Evolutionary conservation across 1,284 basidiomycete species (phyloP), one percentile per base, ranked within the genome.

Genomic region (Irpex sp.): DNA sequence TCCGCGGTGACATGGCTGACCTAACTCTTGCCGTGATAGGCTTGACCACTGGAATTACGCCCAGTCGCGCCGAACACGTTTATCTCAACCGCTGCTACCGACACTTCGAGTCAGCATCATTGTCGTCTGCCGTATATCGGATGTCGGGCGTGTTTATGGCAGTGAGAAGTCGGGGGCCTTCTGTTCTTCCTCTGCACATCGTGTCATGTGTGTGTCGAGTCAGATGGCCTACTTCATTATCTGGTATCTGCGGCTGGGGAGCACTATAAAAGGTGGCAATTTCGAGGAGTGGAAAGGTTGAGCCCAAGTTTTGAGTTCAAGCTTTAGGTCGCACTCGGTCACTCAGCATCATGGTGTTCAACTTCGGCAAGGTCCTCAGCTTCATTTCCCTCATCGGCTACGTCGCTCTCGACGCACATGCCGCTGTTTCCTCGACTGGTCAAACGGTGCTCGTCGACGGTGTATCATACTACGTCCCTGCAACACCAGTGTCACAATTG

Each of bases 401-500:
- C 21, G 2, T 13, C 49, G 34, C 9, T 21, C 21, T 56, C 26
- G 54, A 36, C 8, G n/a, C 54, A 11, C 13, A 8, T 8, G 54
- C 54, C 9, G 54, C 54, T 11, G 59, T 65, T 26, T 17, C 57
- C 13, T 52, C 64, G 4, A 62, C 67, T 0, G 71, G 73, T 4
- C 61, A 63, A 55, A 74, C 73, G 2, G 62, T 75, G 8, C 63
- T 64, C 4, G 61, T 75, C 9, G 70, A 67, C 31, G 62, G 60
- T 17, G 55, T 71, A 55, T 65, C 72, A 19, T 75, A 74, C 68
- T 73, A 70, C 58, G 68, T 71, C 1, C 68, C 72, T 0, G 66
- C 71, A 1, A 60, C 66, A 1, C 72, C 73, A 4, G 72, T 73
- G 0, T 70, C 73, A 4, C 60, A 63, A 8, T 62, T 73, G 17